Conservation (phyloP, 2,329 filamentous ascomycete species). For the Penicillium concentricum region DNA sequence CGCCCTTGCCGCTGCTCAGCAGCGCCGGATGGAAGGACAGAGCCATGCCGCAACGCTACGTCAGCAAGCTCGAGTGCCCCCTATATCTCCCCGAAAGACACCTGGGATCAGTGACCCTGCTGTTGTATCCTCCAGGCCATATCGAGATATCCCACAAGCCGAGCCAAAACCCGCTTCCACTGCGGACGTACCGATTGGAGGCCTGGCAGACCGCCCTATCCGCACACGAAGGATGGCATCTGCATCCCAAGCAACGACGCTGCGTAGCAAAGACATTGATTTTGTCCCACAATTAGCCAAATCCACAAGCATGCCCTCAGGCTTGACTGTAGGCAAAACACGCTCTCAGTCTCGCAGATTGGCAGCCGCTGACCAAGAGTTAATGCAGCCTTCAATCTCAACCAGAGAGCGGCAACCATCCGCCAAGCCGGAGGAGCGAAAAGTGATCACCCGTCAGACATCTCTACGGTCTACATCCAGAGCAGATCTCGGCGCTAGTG, state of each 20-base stretch:
- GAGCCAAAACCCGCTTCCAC: constrained; percentile 13
- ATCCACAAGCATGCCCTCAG: constrained; percentile 32
- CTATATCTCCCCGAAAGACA: constrained; percentile 29
- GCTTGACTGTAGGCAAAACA: constrained; percentile 42
- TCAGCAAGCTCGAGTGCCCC: constrained; percentile 43
- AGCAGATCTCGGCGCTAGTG: constrained; percentile 9
- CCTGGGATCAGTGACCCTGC: constrained; percentile 26
- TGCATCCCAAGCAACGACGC: constrained; percentile 34
- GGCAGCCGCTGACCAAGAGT: constrained; percentile 32
- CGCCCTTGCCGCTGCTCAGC: constrained; percentile 42
- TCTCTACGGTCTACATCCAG: constrained; percentile 18
- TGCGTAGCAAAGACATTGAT: constrained; percentile 32
- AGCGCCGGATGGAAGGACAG: constrained; percentile 40
- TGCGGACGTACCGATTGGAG: constrained; percentile 26
- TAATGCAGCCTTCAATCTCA: constrained; percentile 4
- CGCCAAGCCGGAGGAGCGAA: constrained; percentile 19
- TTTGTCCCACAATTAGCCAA: constrained; percentile 29
- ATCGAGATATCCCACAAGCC: constrained; percentile 19
- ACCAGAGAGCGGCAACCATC: constrained; percentile 26
- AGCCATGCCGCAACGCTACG: constrained; percentile 50
- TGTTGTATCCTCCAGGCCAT: constrained; percentile 12
- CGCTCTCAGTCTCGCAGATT: constrained; percentile 42
- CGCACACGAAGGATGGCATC: constrained; percentile 37
- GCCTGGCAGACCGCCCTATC: constrained; percentile 42
- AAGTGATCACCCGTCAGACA: constrained; percentile 9